Evolutionary conservation across 495 filamentous ascomycete genomes (phyloP), one percentile per base, ranked within the genome.

Genomic region (Penicillium mononematosum): DNA sequence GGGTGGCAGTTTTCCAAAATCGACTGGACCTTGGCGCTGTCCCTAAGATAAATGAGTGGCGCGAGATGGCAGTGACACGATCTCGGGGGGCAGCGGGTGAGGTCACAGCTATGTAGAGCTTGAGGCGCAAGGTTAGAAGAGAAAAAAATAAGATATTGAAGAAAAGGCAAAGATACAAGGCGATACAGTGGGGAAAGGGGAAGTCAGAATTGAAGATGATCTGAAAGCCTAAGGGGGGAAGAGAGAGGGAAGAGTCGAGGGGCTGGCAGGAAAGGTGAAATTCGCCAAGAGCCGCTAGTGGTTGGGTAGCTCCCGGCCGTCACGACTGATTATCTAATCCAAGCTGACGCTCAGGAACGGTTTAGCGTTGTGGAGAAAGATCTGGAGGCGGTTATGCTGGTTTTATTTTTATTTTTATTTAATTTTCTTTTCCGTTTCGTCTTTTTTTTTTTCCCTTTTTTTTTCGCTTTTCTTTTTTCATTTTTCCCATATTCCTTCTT

Each of bases 241-340:
- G 62, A 66, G 62, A 63, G 62, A 62, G 62, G 66, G 64, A 64
- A 71, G 65, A 70, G 69, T 78, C 75, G 76, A 78, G 76, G 76
- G 76, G 75, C 73, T 73, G 73, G 68, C 65, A 72, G 66, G 66
- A 75, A 75, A 68, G 70, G 74, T 66, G 70, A 76, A 70, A 65
- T 65, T 64, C 66, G 74, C 73, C 75, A 77, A 78, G 72, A 38
- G 47, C 58, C 72, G 70, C 76, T 78, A 78, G 76, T 77, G 76
- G 76, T 75, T 76, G 73, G 60, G 76, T 63, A 78, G 71, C 71
- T 75, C 64, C 63, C 59, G 64, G 69, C 67, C 70, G 71, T 71
- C 68, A 75, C 65, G 47, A 63, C 49, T 55, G 55, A 66, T 56
- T 63, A 68, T 65, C 67, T 60, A 65, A 63, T 65, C 64, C 64